Base-by-base conservation (phyloP, 352 stramenopile genomes). In the Phytopythium kandeliae region DNA sequence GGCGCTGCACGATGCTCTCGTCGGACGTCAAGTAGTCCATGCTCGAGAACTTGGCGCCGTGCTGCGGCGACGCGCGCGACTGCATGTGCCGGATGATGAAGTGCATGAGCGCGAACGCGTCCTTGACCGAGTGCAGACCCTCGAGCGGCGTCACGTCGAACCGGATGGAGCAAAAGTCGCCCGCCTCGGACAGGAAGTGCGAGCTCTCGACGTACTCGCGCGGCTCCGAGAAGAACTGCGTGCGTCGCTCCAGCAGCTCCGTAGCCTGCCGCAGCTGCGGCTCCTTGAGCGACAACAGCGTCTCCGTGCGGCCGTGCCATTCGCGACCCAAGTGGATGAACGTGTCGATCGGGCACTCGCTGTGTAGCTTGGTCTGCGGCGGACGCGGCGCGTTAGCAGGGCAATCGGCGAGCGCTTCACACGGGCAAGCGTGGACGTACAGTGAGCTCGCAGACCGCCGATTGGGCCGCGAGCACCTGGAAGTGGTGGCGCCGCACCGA, bases 291-390 rank as follows among this genome's bases (percentile, higher is more conserved):
- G 45, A 47, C 11, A 54, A 31, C 3, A 86, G 67, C 4, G 48
- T 65, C 34, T 60, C 42, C 9, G 62, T 60, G 0, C 74, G 63
- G 19, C 65, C 54, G 0, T 44, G 26, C 48, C 51, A 63, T 24
- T 74, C 61, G 3, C 43, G 64, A 9, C 57, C 61, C 12, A 86
- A 49, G 55, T 71, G 69, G 33, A 86, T 77, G 57, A 58, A 79
- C 25, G 55, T 68, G 2, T 75, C 64, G 33, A 79, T 48, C 15
- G 63, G 66, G 16, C 63, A 71, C 4, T 51, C 52, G 22, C 57
- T 56, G 45, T 71, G 59, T 38, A 67, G 50, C 1, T 60, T 57
- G 12, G 58, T 49, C n/a, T 60, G 50, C 21, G 58, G 28, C 3
- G n/a, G n/a, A n/a, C n/a, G n/a, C n/a, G n/a, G n/a, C n/a, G n/a